These are phyloP conservation scores for Cubamyces sp. DNA, from an alignment of 768 basidiomycete species.

Conservation along the genomic window DNA sequence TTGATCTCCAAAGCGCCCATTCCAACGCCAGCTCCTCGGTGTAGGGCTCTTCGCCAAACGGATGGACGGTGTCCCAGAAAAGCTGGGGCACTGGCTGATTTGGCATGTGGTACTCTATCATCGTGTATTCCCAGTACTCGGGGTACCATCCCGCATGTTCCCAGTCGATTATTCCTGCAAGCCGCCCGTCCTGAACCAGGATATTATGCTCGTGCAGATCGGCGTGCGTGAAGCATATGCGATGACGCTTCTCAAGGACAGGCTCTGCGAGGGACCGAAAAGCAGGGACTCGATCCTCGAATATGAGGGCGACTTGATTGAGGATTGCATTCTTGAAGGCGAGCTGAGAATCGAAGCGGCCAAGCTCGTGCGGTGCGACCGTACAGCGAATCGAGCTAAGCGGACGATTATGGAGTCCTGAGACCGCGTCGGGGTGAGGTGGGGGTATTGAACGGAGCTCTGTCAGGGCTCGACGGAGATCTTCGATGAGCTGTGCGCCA, in stretches of 20 bases:
- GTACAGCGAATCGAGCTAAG: background rate
- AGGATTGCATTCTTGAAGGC: slow-evolving; percentile 8
- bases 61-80: slow-evolving; percentile 15
- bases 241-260: slow-evolving; percentile 10
- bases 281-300: background rate
- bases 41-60: slow-evolving; percentile 1
- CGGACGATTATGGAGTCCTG: background rate
- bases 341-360: slow-evolving; percentile 5
- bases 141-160: slow-evolving; percentile 34
- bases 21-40: slow-evolving; percentile 6
- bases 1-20: slow-evolving; percentile 1
- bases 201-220: slow-evolving; percentile 32
- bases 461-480: slow-evolving; percentile 1
- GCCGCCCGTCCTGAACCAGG: slow-evolving; percentile 24
- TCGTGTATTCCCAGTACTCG: slow-evolving; percentile 32
- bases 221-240: slow-evolving; percentile 29
- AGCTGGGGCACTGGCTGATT: background rate
- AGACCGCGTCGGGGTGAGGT: background rate
- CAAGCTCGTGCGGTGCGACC: background rate
- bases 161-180: slow-evolving; percentile 34
- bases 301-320: background rate
- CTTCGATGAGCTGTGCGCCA: background rate
- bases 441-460: slow-evolving; percentile 14
- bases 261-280: slow-evolving; percentile 8
- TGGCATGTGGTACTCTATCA: slow-evolving; percentile 10